Conservation (phyloP, 2,329 filamentous ascomycete genomes). For the Cercospora zeina region DNA sequence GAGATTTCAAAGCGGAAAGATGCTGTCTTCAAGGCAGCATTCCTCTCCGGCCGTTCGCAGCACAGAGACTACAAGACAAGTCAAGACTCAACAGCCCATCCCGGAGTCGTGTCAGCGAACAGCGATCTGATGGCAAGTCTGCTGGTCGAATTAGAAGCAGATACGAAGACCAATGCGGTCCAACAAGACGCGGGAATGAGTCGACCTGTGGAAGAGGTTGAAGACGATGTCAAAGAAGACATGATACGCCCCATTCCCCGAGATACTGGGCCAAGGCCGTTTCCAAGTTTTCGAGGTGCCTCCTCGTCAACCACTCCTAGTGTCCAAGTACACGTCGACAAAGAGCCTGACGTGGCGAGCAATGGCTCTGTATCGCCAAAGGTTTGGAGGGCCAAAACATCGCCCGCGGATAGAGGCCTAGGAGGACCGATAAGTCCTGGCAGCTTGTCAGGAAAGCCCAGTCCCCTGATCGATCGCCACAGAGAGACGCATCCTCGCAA, state of each 20-base stretch:
- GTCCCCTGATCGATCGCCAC: constrained; percentile 9
- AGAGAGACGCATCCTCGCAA: constrained; percentile 2
- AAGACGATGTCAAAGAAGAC: neutral
- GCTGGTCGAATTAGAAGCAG: neutral
- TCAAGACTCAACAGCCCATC: neutral
- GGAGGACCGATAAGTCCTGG: constrained; percentile 5
- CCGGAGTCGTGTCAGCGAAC: neutral
- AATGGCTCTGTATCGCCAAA: neutral
- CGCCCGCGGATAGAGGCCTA: constrained; percentile 19
- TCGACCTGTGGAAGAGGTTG: neutral
- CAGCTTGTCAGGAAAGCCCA: neutral
- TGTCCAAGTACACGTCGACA: constrained; percentile 4
- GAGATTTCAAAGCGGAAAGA: neutral
- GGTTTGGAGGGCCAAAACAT: constrained; percentile 24
- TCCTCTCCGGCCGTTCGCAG: constrained; percentile 1
- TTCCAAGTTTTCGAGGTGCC: constrained; percentile 16
- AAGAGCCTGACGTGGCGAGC: neutral
- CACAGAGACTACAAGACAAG: neutral
- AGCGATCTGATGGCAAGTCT: neutral
- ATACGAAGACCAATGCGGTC: neutral
- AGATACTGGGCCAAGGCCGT: constrained; percentile 11
- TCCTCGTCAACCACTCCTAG: neutral
- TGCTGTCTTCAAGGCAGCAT: constrained; percentile 9
- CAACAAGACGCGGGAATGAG: constrained; percentile 1
- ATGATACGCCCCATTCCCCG: neutral